These are phyloP conservation scores for Chytriomyces sp. DNA, from an alignment of 192 early-diverging fungal species.

Conservation along the genomic window DNA sequence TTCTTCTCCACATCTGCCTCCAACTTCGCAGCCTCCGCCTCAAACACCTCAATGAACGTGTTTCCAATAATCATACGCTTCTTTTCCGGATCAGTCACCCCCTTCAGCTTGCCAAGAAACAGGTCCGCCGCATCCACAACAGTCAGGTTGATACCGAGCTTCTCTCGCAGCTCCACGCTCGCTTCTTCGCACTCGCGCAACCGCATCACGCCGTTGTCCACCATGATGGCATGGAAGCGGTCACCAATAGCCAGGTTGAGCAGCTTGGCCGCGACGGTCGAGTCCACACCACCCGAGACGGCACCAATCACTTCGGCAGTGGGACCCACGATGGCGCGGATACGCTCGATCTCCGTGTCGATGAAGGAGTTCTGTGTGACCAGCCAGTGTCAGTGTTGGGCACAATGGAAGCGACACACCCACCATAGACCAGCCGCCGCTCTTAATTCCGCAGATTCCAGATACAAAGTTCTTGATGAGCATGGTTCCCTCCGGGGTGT, in stretches of 20 bases:
- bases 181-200: conserved; percentile 89
- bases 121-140: conserved; percentile 70
- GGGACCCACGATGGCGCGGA: conserved; percentile 86
- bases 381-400: no score
- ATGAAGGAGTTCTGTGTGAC: conserved; percentile 76
- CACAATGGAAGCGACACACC: conserved; percentile 14
- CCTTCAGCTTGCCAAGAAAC: conserved; percentile 79
- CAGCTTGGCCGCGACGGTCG: conserved; percentile 92
- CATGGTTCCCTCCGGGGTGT: conserved; percentile 81
- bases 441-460: conserved; percentile 75
- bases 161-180: conserved; percentile 81
- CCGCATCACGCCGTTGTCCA: conserved; percentile 99
- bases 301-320: conserved; percentile 94
- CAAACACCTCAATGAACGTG: conserved; percentile 98
- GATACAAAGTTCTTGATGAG: conserved; percentile 94
- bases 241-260: conserved; percentile 98
- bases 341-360: conserved; percentile 96
- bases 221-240: conserved; percentile 96
- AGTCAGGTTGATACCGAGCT: conserved; percentile 94
- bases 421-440: conserved; percentile 92
- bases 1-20: conserved; percentile 73
- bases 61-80: conserved; percentile 99
- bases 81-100: conserved; percentile 88
- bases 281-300: conserved; percentile 96
- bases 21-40: conserved; percentile 83